Percentiles rank a stretch among this genome's conserved stretches.
phyloP scores from a whole-genome alignment of 176 grass and related monocot species.

The Eleusine indica region DNA sequence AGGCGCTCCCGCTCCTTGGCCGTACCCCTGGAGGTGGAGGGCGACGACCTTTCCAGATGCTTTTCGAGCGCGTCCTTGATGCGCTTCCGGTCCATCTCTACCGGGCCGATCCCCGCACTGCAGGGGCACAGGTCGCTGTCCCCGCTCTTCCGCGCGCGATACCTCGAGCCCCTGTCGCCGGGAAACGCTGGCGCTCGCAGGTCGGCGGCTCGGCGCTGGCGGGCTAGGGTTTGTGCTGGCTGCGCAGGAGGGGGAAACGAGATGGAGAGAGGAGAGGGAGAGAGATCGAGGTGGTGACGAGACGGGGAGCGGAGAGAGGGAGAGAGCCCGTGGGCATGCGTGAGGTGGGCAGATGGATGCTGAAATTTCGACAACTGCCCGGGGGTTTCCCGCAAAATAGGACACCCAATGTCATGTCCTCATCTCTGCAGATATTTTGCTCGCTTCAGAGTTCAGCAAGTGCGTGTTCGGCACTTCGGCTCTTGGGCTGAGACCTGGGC shows the following conservation, averaged over 20 bases:
- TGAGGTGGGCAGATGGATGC: conserved; percentile 4
- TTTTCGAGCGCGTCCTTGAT: conserved; percentile 86
- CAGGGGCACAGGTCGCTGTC: conserved; percentile 36
- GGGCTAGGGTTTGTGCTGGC: conserved; percentile 56
- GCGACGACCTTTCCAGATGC: conserved; percentile 74
- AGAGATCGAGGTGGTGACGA: conserved; percentile 44
- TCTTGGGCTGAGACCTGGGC: not conserved
- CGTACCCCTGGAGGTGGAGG: conserved; percentile 65
- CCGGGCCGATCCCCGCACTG: conserved; percentile 57
- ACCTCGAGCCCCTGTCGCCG: not conserved
- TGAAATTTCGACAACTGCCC: conserved; percentile 33
- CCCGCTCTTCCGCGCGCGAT: not conserved
- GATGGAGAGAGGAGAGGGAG: conserved; percentile 26
- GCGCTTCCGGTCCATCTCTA: conserved; percentile 73
- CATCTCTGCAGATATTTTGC: conserved; percentile 48
- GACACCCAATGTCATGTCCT: not conserved
- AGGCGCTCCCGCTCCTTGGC: conserved; percentile 64
- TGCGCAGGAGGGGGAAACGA: conserved; percentile 39
- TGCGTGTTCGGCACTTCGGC: not conserved
- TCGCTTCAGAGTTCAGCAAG: not conserved
- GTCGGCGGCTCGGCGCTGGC: conserved; percentile 41
- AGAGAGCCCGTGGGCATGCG: conserved; percentile 31
- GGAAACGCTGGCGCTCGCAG: not conserved
- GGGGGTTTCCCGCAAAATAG: conserved; percentile 41
- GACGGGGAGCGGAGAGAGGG: conserved; percentile 11